Percentiles rank a stretch among this genome's conserved stretches.
Conservation (phyloP, 306 rosid species). For the Vigna nakashimae region DNA sequence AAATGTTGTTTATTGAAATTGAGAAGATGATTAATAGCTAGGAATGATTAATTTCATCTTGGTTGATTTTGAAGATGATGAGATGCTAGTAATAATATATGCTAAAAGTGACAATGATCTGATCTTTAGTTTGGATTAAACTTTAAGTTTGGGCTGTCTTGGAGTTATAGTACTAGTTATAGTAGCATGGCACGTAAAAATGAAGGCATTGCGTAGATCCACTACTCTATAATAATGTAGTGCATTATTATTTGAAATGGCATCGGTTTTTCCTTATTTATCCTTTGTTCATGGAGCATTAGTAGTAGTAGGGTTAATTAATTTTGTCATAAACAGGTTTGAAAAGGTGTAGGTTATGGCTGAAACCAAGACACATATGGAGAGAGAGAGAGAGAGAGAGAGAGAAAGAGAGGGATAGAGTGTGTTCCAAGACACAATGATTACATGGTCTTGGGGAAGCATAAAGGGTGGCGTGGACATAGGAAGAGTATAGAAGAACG, state of each 20-base stretch:
- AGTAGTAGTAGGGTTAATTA: neutral
- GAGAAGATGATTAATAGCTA: neutral
- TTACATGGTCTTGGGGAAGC: conserved; percentile 95
- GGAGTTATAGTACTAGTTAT: neutral
- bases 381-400: neutral
- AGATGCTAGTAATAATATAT: conserved; percentile 32
- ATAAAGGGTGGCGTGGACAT: conserved; percentile 91
- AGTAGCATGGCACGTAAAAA: conserved; percentile 47
- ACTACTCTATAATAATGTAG: neutral
- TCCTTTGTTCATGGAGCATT: neutral
- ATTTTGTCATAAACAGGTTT: conserved; percentile 5
- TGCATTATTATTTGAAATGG: conserved; percentile 8
- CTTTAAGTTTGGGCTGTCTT: conserved; percentile 38
- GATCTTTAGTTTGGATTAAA: conserved; percentile 32
- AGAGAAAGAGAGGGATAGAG: conserved; percentile 54
- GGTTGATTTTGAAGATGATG: conserved; percentile 34
- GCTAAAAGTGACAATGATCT: conserved; percentile 29
- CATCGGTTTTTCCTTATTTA: conserved; percentile 7
- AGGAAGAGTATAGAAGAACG: conserved; percentile 81
- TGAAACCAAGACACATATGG: conserved; percentile 29
- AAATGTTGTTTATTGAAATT: neutral
- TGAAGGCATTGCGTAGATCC: conserved; percentile 31
- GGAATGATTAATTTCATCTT: conserved; percentile 13
- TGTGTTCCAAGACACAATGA: conserved; percentile 99
- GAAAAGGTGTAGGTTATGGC: conserved; percentile 33